A percentile compares a stretch with the other conserved stretches of the same genome.
These are phyloP conservation scores for Anethum foeniculum DNA, from an alignment of 140 eudicot species.

Conservation along the genomic window DNA sequence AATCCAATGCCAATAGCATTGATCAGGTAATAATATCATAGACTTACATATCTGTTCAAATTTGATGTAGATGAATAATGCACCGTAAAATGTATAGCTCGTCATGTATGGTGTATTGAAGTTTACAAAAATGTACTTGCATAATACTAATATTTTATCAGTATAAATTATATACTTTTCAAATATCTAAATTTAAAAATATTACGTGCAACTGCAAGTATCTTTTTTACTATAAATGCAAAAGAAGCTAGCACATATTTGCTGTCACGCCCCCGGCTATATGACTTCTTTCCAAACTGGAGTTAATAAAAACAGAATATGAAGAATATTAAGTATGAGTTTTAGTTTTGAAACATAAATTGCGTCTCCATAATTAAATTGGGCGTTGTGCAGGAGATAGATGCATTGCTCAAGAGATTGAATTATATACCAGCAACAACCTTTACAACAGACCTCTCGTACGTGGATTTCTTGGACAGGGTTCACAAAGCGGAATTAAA, in stretches of 20 bases:
- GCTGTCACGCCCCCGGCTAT: background rate
- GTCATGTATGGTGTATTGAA: background rate
- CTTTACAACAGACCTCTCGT: constrained; percentile 69
- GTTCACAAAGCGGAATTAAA: constrained; percentile 91
- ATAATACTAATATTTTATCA: too few relatives aligned
- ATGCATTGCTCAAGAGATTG: constrained; percentile 45
- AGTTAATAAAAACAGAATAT: background rate
- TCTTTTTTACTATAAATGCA: background rate
- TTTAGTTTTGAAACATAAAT: background rate
- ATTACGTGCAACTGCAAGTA: too few relatives aligned
- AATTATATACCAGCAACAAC: constrained; percentile 64
- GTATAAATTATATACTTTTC: too few relatives aligned
- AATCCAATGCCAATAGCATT: constrained; percentile 28
- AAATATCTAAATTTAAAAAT: background rate
- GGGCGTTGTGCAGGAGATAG: constrained; percentile 51
- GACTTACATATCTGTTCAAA: background rate
- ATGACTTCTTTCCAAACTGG: too few relatives aligned
- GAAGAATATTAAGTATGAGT: background rate
- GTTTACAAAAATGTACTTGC: background rate
- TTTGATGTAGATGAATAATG: background rate
- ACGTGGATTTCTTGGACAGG: constrained; percentile 90
- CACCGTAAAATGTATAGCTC: background rate
- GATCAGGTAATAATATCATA: constrained; percentile 44
- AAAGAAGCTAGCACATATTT: too few relatives aligned
- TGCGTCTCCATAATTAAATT: background rate